These are phyloP conservation scores for Nemania diffusa DNA, from an alignment of 2,329 filamentous ascomycete genomes.

Conservation along the genomic window DNA sequence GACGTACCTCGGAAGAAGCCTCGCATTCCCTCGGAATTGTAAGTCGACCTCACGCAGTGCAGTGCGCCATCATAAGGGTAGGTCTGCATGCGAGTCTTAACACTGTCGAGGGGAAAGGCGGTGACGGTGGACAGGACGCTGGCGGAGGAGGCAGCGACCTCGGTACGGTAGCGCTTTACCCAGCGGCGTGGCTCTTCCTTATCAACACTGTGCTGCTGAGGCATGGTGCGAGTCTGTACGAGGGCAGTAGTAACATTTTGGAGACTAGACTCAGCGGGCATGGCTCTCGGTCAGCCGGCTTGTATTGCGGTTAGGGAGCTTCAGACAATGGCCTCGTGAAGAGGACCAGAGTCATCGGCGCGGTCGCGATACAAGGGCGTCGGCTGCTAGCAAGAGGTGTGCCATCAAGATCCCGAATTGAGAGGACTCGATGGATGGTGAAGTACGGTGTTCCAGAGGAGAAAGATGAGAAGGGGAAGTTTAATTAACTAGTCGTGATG, in stretches of 20 bases:
- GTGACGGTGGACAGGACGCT: constrained; percentile 81
- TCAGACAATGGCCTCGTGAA: constrained; percentile 60
- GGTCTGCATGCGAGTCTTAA: constrained; percentile 90
- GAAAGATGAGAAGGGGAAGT: constrained; percentile 22
- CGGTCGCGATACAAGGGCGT: constrained; percentile 63
- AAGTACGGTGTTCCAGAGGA: constrained; percentile 8
- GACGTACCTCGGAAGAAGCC: constrained; percentile 83
- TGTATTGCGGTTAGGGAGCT: constrained; percentile 55
- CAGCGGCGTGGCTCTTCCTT: constrained; percentile 57
- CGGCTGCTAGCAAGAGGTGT: constrained; percentile 60
- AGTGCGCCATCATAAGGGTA: constrained; percentile 80
- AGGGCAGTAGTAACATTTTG: constrained; percentile 58
- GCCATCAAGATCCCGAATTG: constrained; percentile 61
- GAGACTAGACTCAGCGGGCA: constrained; percentile 54
- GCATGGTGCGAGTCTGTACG: constrained; percentile 57
- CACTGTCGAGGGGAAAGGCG: constrained; percentile 88
- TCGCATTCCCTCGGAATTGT: constrained; percentile 74
- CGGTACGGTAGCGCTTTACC: constrained; percentile 81
- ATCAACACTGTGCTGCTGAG: constrained; percentile 48
- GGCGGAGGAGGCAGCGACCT: constrained; percentile 80
- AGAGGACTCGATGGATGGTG: constrained; percentile 45
- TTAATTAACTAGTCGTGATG: constrained; percentile 24
- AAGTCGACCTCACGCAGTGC: constrained; percentile 80
- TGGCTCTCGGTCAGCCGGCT: constrained; percentile 48
- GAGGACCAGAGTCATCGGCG: constrained; percentile 69